A percentile compares a stretch with the other conserved stretches of the same genome.
Evolutionary conservation across 1,284 basidiomycete genomes (phyloP).

Genomic region (Tetrapyrgos nigripes): DNA sequence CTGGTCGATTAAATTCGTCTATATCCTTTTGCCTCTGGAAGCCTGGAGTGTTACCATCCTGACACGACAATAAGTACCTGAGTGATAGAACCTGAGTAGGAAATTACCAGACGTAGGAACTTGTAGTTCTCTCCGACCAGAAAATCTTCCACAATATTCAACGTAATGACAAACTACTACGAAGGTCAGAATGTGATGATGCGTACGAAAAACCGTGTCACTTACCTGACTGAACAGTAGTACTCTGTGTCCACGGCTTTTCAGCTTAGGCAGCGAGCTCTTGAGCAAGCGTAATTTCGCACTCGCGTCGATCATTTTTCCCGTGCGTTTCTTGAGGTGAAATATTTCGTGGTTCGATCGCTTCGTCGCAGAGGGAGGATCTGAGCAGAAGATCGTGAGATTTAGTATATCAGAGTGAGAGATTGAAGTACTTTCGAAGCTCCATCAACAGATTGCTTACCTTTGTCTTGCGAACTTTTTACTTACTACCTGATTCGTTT

Average conservation of each 20-base stretch:
- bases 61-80: conserved; percentile 19
- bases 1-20: conserved; percentile 90
- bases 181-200: not conserved
- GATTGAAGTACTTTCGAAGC: conserved; percentile 67
- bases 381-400: conserved; percentile 78
- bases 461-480: conserved; percentile 48
- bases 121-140: conserved; percentile 87
- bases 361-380: conserved; percentile 85
- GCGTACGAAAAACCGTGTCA: conserved; percentile 10
- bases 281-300: conserved; percentile 89
- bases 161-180: conserved; percentile 85
- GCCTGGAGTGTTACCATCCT: conserved; percentile 93
- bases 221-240: conserved; percentile 95
- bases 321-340: conserved; percentile 70
- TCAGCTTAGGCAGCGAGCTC: conserved; percentile 85
- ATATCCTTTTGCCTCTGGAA: conserved; percentile 90
- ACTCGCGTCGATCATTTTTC: conserved; percentile 83
- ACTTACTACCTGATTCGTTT: conserved; percentile 59
- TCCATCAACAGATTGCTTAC: conserved; percentile 89
- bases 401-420: conserved; percentile 10
- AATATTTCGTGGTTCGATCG: conserved; percentile 81
- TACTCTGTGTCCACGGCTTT: conserved; percentile 89
- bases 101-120: conserved; percentile 83
- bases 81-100: conserved; percentile 1
- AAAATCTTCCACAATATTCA: conserved; percentile 95